phyloP scores from a whole-genome alignment of 2,329 filamentous ascomycete genomes.

The Aspergillus glaucus region DNA sequence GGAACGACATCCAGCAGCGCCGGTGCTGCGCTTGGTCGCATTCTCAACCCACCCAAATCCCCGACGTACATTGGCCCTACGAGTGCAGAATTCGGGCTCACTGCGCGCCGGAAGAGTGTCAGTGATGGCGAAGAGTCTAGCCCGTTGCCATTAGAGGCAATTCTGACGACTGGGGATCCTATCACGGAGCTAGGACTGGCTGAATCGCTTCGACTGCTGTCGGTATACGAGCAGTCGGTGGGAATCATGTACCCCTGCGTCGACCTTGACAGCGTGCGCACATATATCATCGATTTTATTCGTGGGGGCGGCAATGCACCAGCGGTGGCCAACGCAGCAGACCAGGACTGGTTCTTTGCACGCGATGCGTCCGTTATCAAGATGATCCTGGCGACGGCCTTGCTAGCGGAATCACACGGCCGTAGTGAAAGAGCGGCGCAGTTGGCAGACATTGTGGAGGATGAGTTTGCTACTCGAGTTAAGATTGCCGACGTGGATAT shows the following conservation, averaged over 20 bases:
- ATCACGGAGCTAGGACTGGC: slow-evolving; percentile 67
- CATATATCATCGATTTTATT: slow-evolving; percentile 26
- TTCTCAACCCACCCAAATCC: slow-evolving; percentile 26
- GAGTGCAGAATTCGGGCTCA: slow-evolving; percentile 31
- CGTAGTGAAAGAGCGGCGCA: slow-evolving; percentile 54
- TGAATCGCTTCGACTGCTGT: slow-evolving; percentile 70
- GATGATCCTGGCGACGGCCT: slow-evolving; percentile 67
- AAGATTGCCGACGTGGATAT: slow-evolving; percentile 34
- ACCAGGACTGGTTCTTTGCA: slow-evolving; percentile 32
- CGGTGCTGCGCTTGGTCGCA: slow-evolving; percentile 17
- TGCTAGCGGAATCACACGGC: slow-evolving; percentile 69
- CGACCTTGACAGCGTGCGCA: slow-evolving; percentile 62
- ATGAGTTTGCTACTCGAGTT: slow-evolving; percentile 26
- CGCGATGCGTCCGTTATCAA: slow-evolving; percentile 65
- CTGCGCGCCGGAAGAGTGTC: slow-evolving; percentile 11
- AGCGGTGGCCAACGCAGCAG: slow-evolving; percentile 3
- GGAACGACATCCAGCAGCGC: not conserved
- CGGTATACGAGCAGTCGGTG: slow-evolving; percentile 77
- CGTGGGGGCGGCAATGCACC: slow-evolving; percentile 3
- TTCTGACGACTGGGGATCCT: slow-evolving; percentile 54
- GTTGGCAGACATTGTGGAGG: slow-evolving; percentile 29
- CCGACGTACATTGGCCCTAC: slow-evolving; percentile 30
- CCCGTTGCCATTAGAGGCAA: slow-evolving; percentile 18
- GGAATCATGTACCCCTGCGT: slow-evolving; percentile 85
- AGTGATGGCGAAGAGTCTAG: slow-evolving; percentile 14